These are phyloP conservation scores for Artemisia tridentata DNA, from an alignment of 129 eudicot species.

Conservation along the genomic window DNA sequence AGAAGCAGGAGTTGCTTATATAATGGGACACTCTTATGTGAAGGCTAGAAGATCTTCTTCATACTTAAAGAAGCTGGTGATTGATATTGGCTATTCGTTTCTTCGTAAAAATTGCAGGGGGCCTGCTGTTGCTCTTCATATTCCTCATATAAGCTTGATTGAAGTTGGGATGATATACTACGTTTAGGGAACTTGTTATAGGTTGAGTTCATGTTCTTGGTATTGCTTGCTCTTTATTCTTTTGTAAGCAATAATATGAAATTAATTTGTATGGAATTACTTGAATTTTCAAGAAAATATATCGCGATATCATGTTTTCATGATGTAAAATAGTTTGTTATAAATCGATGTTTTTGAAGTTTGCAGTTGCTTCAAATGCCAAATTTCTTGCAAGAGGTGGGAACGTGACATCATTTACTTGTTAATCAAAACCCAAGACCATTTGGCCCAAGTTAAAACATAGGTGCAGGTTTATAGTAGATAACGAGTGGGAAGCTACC, in stretches of 20 bases:
- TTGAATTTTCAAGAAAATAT: conserved; percentile 14
- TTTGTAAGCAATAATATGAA: conserved; percentile 35
- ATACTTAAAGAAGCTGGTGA: conserved; percentile 63
- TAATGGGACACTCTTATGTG: conserved; percentile 92
- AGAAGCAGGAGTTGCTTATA: conserved; percentile 96
- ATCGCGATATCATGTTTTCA: not conserved
- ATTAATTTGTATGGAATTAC: conserved; percentile 13
- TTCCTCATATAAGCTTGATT: conserved; percentile 94
- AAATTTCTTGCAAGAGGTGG: too few relatives aligned
- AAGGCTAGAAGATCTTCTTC: conserved; percentile 85
- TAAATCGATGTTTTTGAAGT: too few relatives aligned
- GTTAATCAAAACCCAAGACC: too few relatives aligned
- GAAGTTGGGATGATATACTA: conserved; percentile 98
- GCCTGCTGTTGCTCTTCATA: conserved; percentile 85
- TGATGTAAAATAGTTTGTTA: too few relatives aligned
- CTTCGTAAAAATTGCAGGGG: conserved; percentile 92
- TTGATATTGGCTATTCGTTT: conserved; percentile 82
- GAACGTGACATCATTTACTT: too few relatives aligned
- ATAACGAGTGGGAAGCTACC: too few relatives aligned
- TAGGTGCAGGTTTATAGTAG: too few relatives aligned
- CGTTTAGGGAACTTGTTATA: conserved; percentile 39
- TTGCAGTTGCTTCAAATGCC: too few relatives aligned
- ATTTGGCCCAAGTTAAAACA: too few relatives aligned
- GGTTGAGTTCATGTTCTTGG: not conserved
- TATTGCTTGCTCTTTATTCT: conserved; percentile 23